Conservation (phyloP, 148 eudicot species). For the Linanthus parryae region DNA sequence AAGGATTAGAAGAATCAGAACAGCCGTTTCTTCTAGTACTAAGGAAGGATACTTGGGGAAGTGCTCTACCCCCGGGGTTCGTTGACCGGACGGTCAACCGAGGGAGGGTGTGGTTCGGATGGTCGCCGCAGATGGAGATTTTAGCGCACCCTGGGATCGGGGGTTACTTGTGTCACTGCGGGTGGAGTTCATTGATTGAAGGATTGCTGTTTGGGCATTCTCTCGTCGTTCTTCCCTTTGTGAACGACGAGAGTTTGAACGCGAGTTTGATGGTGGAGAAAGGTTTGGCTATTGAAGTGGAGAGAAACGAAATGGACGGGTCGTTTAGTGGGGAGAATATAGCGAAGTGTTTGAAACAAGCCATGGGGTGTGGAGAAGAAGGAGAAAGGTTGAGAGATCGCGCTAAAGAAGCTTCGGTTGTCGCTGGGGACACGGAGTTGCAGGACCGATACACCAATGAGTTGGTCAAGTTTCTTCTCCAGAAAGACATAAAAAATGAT, state of each 20-base stretch:
- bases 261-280: background rate
- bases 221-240: background rate
- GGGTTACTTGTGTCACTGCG: constrained; percentile 10
- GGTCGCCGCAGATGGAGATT: constrained; percentile 17
- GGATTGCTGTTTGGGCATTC: constrained; percentile 2
- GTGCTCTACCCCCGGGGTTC: constrained; percentile 31
- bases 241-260: background rate
- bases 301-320: background rate
- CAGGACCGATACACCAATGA: background rate
- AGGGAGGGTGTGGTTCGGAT: constrained; percentile 28
- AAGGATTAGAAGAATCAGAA: background rate
- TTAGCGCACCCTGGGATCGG: constrained; percentile 8
- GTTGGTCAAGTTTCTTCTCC: constrained; percentile 8
- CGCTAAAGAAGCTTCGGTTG: constrained; percentile 2
- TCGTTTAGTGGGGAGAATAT: background rate
- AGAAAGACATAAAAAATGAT: no score
- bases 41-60: background rate
- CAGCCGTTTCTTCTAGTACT: background rate
- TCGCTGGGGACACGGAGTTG: constrained; percentile 1
- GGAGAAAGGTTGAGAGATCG: constrained; percentile 1
- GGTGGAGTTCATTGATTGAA: constrained; percentile 7
- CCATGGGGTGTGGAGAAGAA: background rate
- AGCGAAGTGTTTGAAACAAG: constrained; percentile 4
- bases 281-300: background rate
- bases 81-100: constrained; percentile 14